Evolutionary conservation across 768 basidiomycete species (phyloP).

Genomic region (Lactarius sp.): DNA sequence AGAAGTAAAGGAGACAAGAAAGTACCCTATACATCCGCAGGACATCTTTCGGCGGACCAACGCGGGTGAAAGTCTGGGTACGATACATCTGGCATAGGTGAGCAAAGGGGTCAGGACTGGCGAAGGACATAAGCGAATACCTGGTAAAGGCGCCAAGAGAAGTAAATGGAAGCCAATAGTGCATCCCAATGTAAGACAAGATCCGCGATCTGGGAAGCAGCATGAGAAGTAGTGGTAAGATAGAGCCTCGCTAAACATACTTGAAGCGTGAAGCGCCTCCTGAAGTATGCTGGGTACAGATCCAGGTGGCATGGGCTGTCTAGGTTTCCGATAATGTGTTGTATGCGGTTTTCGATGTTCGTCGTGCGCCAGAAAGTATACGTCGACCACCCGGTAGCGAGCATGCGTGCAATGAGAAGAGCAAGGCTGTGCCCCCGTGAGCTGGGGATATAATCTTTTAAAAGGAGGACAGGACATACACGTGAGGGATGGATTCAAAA

Average conservation of each 20-base stretch:
- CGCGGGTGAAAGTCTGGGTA: constrained; percentile 44
- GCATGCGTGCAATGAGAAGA: constrained; percentile 42
- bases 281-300: constrained; percentile 44
- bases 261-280: constrained; percentile 38
- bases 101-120: background rate
- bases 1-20: constrained; percentile 14
- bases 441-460: background rate
- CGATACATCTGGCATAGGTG: constrained; percentile 38
- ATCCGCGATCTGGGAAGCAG: constrained; percentile 41
- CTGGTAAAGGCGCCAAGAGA: constrained; percentile 45
- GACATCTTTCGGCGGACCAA: constrained; percentile 49
- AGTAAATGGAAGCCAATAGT: constrained; percentile 38
- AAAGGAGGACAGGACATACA: constrained; percentile 33
- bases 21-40: constrained; percentile 47
- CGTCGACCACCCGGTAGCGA: constrained; percentile 47
- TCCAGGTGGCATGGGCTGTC: constrained; percentile 48
- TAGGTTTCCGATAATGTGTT: constrained; percentile 35
- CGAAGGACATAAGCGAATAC: constrained; percentile 28
- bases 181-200: constrained; percentile 43
- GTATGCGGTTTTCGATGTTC: constrained; percentile 34
- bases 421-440: constrained; percentile 38
- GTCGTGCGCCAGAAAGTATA: constrained; percentile 48
- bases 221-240: background rate
- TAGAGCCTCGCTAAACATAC: constrained; percentile 29
- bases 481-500: constrained; percentile 50